Base-by-base conservation (phyloP, 805 yeast species). In the Yamadazyma sp. region DNA sequence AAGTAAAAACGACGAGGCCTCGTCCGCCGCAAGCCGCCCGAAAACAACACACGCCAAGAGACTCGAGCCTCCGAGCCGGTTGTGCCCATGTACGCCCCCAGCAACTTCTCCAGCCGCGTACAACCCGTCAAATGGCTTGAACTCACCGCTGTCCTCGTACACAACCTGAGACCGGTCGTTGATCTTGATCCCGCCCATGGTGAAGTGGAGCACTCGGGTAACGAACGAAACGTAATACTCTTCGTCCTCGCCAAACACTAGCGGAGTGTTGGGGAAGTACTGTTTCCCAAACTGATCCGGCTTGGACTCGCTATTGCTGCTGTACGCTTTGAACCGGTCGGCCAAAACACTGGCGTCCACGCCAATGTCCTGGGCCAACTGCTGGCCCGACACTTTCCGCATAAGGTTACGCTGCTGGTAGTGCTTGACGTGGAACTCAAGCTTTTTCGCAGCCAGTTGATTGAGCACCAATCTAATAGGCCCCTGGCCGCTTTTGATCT, bases 101-200 rank as follows among this genome's bases (percentile, higher is more conserved):
- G 81, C 73, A 14, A 77, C 73, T 53, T 81, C 87, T 10, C 87
- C 88, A 14, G 75, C 76, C 0, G 85, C 85, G 53, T 65, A 80
- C 7, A 80, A 50, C 11, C 80, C 79, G 1, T 57, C 49, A 3
- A 73, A 58, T 6, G 66, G 47, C 2, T 55, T 42, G 20, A 12
- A 37, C 13, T 33, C 36, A 22, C 61, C 49, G 28, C 55, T 49
- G 2, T 40, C 42, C 26, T 40, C 32, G 19, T 40, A 76, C 11
- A 70, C 32, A 1, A 76, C 77, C 39, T 70, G 70, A 0, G 75
- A 60, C 28, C 65, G 50, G 16, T 65, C 72, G 50, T 77, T 68
- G 39, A 78, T 75, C 54, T 71, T 70, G 4, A 78, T 76, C 32
- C 88, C 87, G 15, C 88, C 87, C 84, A 79, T 80, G 6, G 85